Evolutionary conservation across 2,329 filamentous ascomycete genomes (phyloP), one percentile per base, ranked within the genome.

Genomic region (Falciphora oryzae): DNA sequence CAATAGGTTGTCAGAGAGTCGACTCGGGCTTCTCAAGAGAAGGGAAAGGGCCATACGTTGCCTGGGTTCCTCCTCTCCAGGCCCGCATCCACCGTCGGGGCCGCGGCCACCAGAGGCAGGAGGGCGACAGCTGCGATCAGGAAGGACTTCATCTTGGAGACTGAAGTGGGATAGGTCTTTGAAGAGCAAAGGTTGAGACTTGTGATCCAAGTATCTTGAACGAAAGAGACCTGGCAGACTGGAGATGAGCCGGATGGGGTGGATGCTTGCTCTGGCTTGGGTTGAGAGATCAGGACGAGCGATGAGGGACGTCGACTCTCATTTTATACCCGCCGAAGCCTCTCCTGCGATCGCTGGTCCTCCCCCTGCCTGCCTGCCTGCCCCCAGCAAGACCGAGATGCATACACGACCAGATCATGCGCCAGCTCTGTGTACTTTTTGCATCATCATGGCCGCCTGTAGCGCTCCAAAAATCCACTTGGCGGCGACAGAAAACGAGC

Each of bases 61-160:
- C 61, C 61, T 57, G 61, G 38, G 10, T 18, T 53, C 38, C 50
- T 44, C 61, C 16, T 53, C 18, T 53, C 44, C 3, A 53, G 6
- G 22, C 44, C 44, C 22, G 44, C 44, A 11, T 56, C 61, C 35
- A 44, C 44, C 35, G 61, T 53, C 22, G 61, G 61, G 50, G 61
- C 61, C 14, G 61, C 61, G 35, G 56, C 56, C 22, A 53, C 61
- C 44, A 62, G 61, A 11, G 61, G 61, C 38, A 62, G 16, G 44
- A 53, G 25, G 14, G 56, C 27, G 38, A 62, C 10, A n/a, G 44
- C 29, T 28, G 32, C 32, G 18, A 32, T 25, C 8, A 27, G 18
- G 61, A 62, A 53, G 44, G 56, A 62, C 61, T 62, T 56, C 61
- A 62, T 62, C 28, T 22, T 62, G 61, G 25, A 1, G 13, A 14